Base-by-base conservation (phyloP, 768 basidiomycete species). In the Phaeolepiota aurea region DNA sequence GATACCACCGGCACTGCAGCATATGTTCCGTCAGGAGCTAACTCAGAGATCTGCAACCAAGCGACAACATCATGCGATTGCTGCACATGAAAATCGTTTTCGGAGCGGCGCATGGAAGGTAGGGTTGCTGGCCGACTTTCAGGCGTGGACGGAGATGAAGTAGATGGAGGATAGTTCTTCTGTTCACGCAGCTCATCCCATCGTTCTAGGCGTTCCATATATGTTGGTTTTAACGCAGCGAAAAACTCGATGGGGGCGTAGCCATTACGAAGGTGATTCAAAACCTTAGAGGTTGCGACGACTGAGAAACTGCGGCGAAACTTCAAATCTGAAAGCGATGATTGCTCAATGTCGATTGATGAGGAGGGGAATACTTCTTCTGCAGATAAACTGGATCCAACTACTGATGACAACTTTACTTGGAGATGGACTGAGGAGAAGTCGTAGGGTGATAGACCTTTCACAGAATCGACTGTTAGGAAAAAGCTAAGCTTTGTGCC, bases 151-250 rank as follows among this genome's bases (percentile, higher is more conserved):
- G 61, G 58, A 20, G 55, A 47, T 15, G 63, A 45, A 40, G 56
- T 61, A 34, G 64, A 54, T 32, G 68, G 58, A 46, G 62, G 63
- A 53, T 55, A 64, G 44, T 66, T 62, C 47, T 77, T 76, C 36
- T 84, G 77, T 48, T 97, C 92, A 22, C 91, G 78, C 69, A 87
- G 72, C 54, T 92, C 87, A 54, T 97, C 94, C 92, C 91, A 96
- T 42, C 86, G 76, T 53, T 92, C 90, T 61, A 97, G 65, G 4
- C 90, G 77, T 46, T 89, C 85, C 49, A 98, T 58, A 59, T 94
- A 98, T 12, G 81, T 83, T 11, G 88, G 76, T 37, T 77, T 79
- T 44, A 84, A 69, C 4, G 80, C 71, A 11, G 87, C 94, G 49
- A 93, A 97, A 58, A 98, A 86, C 52, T 96, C 89, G 52, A 99